Evolutionary conservation across 306 rosid species (phyloP), one percentile per base, ranked within the genome.

Genomic region (Medicago ruthenica): DNA sequence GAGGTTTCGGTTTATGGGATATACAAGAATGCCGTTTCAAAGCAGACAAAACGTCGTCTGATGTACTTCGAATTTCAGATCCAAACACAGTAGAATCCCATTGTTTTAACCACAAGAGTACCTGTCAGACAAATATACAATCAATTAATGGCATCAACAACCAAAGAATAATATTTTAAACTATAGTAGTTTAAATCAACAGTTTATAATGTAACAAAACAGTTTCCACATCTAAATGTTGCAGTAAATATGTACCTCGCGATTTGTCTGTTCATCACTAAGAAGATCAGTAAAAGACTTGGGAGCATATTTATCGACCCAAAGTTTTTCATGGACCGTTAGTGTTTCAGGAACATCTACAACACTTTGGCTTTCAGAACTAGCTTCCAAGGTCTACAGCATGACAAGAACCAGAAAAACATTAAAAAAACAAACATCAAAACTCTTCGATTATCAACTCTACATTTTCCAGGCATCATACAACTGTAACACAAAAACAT

Each of bases 271-370:
- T 80, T 95, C 98, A 65, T 95, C 96, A 58, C 98, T 95, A 37
- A 95, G 97, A 83, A 95, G 98, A 86, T 92, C 98, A 12, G 91
- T 86, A 76, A 95, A 95, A 14, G 97, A 92, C 57, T 77, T 86
- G 4, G 97, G 98, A 42, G 97, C 88, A 79, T 95, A 95, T 82
- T 95, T 89, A 77, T 95, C 98, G n/a, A 95, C 97, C 98, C 98
- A 92, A 73, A 95, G 97, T 79, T 81, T 75, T 82, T 87, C 97
- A 27, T 77, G 90, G 75, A 85, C 69, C 48, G 58, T 71, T 79
- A 76, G 83, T 57, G 78, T 80, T 87, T 86, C 91, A 66, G 89
- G 83, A 81, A 76, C 86, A 61, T 86, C 84, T 5, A 18, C 50
- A 67, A 80, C 89, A 84, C 76, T 71, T 82, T 84, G 93, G 65